Conservation (phyloP, 75 land plant species). For the Sequoia sempervirens region DNA sequence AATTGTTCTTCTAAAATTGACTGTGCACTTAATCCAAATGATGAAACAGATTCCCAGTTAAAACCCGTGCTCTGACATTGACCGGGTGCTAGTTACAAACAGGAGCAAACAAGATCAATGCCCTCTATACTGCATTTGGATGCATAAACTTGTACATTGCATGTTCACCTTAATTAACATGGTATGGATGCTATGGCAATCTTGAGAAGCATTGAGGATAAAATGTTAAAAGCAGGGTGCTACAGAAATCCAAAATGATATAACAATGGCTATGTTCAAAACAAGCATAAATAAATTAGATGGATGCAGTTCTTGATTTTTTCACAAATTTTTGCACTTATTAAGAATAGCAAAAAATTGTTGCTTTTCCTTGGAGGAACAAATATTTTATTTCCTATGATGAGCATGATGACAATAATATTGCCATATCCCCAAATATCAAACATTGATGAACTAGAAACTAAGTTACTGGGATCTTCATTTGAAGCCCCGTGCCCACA, state of each 20-base stretch:
- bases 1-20: background rate
- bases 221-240: background rate
- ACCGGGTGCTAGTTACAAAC: background rate
- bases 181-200: background rate
- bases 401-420: background rate
- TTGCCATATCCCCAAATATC: too few relatives aligned
- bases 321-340: background rate
- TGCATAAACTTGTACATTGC: background rate
- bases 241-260: background rate
- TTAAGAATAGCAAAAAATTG: background rate
- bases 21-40: background rate
- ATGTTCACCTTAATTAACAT: background rate
- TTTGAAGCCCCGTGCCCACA: too few relatives aligned
- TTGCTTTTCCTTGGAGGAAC: background rate
- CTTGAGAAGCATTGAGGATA: background rate
- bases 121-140: background rate
- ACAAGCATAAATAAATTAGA: background rate
- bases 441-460: too few relatives aligned
- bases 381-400: background rate
- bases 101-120: background rate
- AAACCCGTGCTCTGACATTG: background rate
- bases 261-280: background rate
- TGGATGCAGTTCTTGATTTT: background rate
- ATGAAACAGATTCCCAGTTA: background rate
- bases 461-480: too few relatives aligned